These are phyloP conservation scores for Vigna unguiculata DNA, from an alignment of 306 rosid genomes.

Conservation along the genomic window DNA sequence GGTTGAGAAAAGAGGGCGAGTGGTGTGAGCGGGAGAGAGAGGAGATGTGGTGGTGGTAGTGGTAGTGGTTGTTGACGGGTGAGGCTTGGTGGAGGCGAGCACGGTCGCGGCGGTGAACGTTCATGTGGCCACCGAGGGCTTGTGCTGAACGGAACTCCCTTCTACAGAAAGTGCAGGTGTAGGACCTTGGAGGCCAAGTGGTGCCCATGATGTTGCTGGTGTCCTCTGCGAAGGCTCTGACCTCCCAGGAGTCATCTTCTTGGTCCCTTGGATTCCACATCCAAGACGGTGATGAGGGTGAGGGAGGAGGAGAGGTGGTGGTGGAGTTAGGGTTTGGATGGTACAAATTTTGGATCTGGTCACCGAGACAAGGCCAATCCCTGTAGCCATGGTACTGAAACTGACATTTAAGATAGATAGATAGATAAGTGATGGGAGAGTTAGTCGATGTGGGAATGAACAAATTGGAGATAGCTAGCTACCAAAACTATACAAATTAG, in stretches of 20 bases:
- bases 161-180: slow-evolving; percentile 76
- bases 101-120: slow-evolving; percentile 91
- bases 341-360: slow-evolving; percentile 58
- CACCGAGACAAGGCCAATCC: slow-evolving; percentile 68
- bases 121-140: slow-evolving; percentile 93
- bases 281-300: slow-evolving; percentile 19
- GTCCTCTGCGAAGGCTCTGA: slow-evolving; percentile 78
- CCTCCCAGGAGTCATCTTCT: slow-evolving; percentile 88
- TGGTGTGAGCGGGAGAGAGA: background rate
- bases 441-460: slow-evolving; percentile 46
- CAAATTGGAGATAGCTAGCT: slow-evolving; percentile 18
- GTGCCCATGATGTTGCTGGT: slow-evolving; percentile 71
- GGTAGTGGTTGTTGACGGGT: background rate
- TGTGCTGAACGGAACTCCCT: slow-evolving; percentile 83
- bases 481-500: slow-evolving; percentile 2
- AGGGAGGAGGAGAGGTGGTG: background rate
- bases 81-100: slow-evolving; percentile 64
- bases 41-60: background rate
- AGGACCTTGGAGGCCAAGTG: slow-evolving; percentile 90
- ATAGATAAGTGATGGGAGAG: slow-evolving; percentile 25
- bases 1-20: background rate
- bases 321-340: slow-evolving; percentile 52
- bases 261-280: slow-evolving; percentile 72
- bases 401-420: slow-evolving; percentile 62
- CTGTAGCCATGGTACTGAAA: slow-evolving; percentile 64